Conservation (phyloP, 768 basidiomycete genomes). For the Boletus reticulatus region DNA sequence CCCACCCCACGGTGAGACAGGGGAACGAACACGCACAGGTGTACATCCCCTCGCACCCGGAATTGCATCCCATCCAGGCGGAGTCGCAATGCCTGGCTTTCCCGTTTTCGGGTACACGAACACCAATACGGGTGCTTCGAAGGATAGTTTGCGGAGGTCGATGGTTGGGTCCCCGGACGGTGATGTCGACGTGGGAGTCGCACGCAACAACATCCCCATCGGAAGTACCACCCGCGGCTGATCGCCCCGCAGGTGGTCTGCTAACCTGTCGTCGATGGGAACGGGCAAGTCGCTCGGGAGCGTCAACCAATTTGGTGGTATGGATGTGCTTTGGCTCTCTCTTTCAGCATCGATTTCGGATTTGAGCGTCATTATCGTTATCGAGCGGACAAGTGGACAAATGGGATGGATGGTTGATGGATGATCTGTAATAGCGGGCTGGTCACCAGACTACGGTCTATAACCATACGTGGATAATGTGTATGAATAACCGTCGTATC, state of each 20-base stretch:
- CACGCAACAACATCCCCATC: background rate
- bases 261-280: constrained; percentile 11
- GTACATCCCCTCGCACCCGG: constrained; percentile 24
- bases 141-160: constrained; percentile 14
- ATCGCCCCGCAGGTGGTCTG: constrained; percentile 8
- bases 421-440: too few relatives aligned
- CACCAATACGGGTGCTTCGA: constrained; percentile 18
- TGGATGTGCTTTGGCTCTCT: too few relatives aligned
- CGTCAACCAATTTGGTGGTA: constrained; percentile 6
- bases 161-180: background rate
- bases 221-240: constrained; percentile 1
- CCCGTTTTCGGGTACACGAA: constrained; percentile 26
- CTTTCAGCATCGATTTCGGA: too few relatives aligned
- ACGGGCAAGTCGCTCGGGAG: constrained; percentile 14
- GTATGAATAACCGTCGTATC: too few relatives aligned
- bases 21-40: constrained; percentile 12
- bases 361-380: too few relatives aligned
- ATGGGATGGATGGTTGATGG: too few relatives aligned
- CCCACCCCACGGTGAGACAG: too few relatives aligned
- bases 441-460: too few relatives aligned
- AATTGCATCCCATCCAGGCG: constrained; percentile 22
- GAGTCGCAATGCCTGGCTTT: constrained; percentile 9
- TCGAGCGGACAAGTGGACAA: too few relatives aligned
- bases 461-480: too few relatives aligned
- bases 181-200: background rate